Evolutionary conservation across 371 early-diverging fungal genomes (phyloP), one percentile per base, ranked within the genome.

Genomic region (Actinomucor elegans): DNA sequence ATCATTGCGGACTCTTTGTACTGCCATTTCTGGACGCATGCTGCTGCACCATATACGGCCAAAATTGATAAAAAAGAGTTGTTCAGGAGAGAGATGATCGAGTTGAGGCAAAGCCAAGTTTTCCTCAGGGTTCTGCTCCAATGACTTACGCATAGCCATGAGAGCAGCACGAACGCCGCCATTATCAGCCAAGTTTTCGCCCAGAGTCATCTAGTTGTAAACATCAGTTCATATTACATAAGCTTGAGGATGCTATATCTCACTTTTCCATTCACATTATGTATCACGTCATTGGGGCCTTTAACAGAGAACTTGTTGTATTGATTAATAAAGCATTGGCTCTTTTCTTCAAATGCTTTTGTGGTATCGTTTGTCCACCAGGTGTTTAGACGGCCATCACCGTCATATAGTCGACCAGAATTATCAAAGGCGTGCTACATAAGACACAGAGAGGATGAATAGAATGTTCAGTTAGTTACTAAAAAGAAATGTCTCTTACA

Each of bases 171-270:
- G 52, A 26, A 84, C 15, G 15, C 90, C 92, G 11, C 90, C 90
- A 49, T 87, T 88, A 59, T 92, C 92, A 4, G 92, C 88, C 31
- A 92, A 54, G 59, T 89, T 90, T 56, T 89, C 89, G 17, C 79
- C 78, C 10, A 89, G 62, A 0, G 89, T 89, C 27, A 83, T 35
- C 59, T 72, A 18, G 11, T 18, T 4, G 9, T n/a, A 7, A 43
- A 20, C 14, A 38, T 29, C 29, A 45, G n/a, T n/a, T n/a, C n/a
- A n/a, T n/a, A n/a, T n/a, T n/a, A n/a, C n/a, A n/a, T n/a, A n/a
- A n/a, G n/a, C n/a, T n/a, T n/a, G n/a, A n/a, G n/a, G n/a, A n/a
- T n/a, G n/a, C n/a, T n/a, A n/a, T n/a, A 37, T 20, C 33, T 52
- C 61, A 72, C 73, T 42, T 77, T 56, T 31, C 87, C 85, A 52